Percentiles rank a stretch among this genome's conserved stretches.
Evolutionary conservation across 2,329 filamentous ascomycete genomes (phyloP).

Genomic region (Fusarium coffeatum): DNA sequence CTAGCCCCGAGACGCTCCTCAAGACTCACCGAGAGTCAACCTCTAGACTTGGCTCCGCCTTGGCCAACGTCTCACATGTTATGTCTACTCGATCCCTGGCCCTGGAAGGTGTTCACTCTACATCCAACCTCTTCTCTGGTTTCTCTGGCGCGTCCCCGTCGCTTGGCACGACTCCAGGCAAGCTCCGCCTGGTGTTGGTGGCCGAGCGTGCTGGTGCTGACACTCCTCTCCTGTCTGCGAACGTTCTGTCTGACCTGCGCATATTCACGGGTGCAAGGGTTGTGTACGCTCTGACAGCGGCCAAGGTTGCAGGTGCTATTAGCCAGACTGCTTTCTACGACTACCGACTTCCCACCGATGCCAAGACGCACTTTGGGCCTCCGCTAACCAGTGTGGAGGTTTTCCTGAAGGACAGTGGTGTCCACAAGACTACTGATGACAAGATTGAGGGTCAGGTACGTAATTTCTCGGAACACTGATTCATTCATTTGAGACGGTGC

Average conservation of each 20-base stretch:
- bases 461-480: background rate
- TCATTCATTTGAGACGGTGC: background rate
- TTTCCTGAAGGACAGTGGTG: conserved; percentile 72
- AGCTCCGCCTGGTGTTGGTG: conserved; percentile 83
- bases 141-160: conserved; percentile 68
- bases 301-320: conserved; percentile 89
- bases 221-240: conserved; percentile 72
- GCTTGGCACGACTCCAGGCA: conserved; percentile 73
- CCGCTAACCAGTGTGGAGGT: conserved; percentile 85
- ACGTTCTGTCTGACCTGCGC: conserved; percentile 81
- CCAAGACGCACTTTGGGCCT: conserved; percentile 77
- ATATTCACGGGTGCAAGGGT: conserved; percentile 83
- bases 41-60: conserved; percentile 67
- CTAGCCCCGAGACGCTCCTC: conserved; percentile 78
- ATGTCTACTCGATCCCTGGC: conserved; percentile 76
- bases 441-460: conserved; percentile 72
- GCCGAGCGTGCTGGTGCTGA: conserved; percentile 76
- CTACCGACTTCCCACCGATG: conserved; percentile 70
- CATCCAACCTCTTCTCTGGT: conserved; percentile 61
- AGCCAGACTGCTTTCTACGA: conserved; percentile 89
- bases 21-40: conserved; percentile 73
- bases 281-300: conserved; percentile 84
- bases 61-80: conserved; percentile 77
- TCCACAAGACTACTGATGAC: conserved; percentile 72
- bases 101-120: conserved; percentile 76